Evolutionary conservation across 176 grass and related monocot genomes (phyloP).

Genomic region (Aegilops speltoides): DNA sequence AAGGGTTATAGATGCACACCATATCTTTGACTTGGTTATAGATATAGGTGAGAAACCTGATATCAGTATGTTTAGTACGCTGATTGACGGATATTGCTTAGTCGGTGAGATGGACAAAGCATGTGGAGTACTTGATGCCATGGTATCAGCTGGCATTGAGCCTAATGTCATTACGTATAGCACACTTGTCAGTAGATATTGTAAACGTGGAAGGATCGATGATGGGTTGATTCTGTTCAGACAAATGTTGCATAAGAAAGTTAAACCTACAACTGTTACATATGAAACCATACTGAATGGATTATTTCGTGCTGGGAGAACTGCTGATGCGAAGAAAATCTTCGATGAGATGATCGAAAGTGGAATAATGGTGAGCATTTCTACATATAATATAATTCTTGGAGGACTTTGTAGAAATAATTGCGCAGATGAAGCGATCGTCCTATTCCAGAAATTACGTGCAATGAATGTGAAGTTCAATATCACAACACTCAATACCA

Average conservation of each 20-base stretch:
- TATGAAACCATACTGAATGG: not conserved
- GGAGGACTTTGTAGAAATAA: not conserved
- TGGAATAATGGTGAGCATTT: not conserved
- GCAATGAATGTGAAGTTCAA: not conserved
- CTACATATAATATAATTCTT: not conserved
- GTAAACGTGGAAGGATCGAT: not conserved
- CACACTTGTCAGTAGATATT: not conserved
- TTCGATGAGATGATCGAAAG: not conserved
- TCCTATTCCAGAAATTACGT: not conserved
- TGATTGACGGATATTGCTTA: constrained; percentile 1
- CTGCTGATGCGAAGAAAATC: not conserved
- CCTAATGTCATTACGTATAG: not conserved
- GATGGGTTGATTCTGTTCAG: not conserved
- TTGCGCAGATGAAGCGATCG: not conserved
- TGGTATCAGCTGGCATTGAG: not conserved
- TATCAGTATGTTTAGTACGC: not conserved
- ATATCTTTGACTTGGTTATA: not conserved
- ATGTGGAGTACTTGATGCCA: not conserved
- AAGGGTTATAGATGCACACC: not conserved
- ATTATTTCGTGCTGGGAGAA: not conserved
- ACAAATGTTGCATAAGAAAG: not conserved
- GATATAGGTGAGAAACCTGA: not conserved
- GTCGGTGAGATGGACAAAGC: not conserved
- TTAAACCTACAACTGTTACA: not conserved
- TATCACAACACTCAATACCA: not conserved